Evolutionary conservation across 2,329 filamentous ascomycete species (phyloP).

Genomic region (Apiospora hydei): DNA sequence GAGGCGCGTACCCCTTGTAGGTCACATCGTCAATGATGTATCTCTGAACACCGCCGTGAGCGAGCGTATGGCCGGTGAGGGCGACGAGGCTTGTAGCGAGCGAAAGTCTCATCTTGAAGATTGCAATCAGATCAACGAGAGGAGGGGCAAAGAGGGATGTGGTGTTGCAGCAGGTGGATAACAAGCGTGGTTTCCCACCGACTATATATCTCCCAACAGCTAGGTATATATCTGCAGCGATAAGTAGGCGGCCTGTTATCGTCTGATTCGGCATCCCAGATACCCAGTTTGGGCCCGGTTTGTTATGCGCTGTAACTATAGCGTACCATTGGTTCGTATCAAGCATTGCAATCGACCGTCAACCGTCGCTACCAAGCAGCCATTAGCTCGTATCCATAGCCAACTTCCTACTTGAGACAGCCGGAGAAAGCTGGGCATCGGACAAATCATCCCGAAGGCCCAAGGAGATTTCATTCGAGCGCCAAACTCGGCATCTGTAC

Average conservation of each 20-base stretch:
- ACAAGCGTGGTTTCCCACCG: not conserved
- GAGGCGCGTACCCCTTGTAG: constrained; percentile 48
- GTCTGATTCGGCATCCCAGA: not conserved
- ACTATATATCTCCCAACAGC: too few species aligned
- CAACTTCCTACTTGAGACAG: constrained; percentile 1
- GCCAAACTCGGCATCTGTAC: not conserved
- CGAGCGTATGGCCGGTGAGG: constrained; percentile 23
- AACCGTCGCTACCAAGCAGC: not conserved
- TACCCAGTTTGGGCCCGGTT: not conserved
- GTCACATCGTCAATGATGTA: constrained; percentile 54
- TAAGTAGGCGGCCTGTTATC: not conserved
- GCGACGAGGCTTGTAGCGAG: constrained; percentile 14
- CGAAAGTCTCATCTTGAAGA: constrained; percentile 18
- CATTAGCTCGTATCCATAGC: not conserved
- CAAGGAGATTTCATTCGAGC: not conserved
- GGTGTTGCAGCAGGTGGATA: not conserved
- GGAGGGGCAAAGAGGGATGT: too few species aligned
- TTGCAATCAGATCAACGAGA: not conserved
- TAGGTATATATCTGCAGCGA: not conserved
- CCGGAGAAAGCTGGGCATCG: not conserved
- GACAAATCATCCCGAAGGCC: not conserved
- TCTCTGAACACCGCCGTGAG: constrained; percentile 51
- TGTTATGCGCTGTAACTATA: constrained; percentile 6
- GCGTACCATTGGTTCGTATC: constrained; percentile 10
- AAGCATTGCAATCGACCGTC: not conserved